Evolutionary conservation across 495 filamentous ascomycete species (phyloP), one percentile per base, ranked within the genome.

Genomic region (Astrothelium macrocarpum): DNA sequence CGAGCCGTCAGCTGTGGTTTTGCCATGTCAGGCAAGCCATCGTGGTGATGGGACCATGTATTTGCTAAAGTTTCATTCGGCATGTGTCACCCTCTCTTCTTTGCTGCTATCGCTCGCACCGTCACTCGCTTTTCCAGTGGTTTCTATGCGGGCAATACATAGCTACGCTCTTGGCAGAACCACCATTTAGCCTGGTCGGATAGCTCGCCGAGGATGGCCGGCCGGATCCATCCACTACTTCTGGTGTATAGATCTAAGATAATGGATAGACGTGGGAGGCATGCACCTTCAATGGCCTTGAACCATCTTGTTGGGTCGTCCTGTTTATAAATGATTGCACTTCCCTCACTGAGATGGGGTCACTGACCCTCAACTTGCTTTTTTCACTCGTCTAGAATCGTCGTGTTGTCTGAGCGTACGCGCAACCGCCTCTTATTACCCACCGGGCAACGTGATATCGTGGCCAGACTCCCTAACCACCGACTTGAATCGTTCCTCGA

Each of bases 1-100:
- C 49, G 25, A 16, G 10, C 12, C 49, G 16, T 28, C 49, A 29
- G 3, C 25, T 56, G 34, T 29, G 23, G 12, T 56, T 29, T 56
- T 29, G 25, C 49, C 49, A 3, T 29, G 49, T 56, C 9, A 56
- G 49, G 49, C 49, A 29, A 56, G 49, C 20, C 49, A 56, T 25
- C 49, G 25, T 29, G 23, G 29, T 9, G 49, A 29, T 56, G 23
- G 49, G n/a, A 56, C 23, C 49, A 10, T 16, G 5, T 56, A 11
- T 25, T 25, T 56, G 25, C 49, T 56, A 56, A 56, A 56, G 5
- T 56, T 56, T 56, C 49, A 26, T 56, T 29, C 49, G 49, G 49
- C 49, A 56, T 56, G 23, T 56, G 9, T 56, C 25, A 26, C 49
- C 23, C n/a, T n/a, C n/a, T n/a, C 23, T 7, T 29, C 2, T 2